Evolutionary conservation across 768 basidiomycete genomes (phyloP).

Genomic region (Pleurotus tuber-regium): DNA sequence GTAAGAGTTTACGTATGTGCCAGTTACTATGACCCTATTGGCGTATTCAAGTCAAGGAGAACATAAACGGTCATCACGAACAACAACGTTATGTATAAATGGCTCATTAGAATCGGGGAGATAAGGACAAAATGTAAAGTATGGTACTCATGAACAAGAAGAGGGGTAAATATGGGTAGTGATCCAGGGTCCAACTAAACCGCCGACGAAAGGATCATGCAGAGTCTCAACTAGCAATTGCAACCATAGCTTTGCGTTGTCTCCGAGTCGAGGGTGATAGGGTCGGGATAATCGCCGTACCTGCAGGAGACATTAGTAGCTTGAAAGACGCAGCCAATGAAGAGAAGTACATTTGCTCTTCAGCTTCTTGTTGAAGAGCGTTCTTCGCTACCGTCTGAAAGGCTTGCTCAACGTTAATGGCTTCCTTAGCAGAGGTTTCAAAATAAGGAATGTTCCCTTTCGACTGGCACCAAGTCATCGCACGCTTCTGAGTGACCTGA

Average conservation of each 20-base stretch:
- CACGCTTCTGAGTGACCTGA: conserved; percentile 97
- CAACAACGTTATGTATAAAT: conserved; percentile 9
- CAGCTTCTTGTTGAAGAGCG: conserved; percentile 94
- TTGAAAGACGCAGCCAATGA: conserved; percentile 10
- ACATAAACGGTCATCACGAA: conserved; percentile 1
- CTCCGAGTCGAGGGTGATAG: conserved; percentile 95
- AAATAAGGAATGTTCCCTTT: conserved; percentile 99
- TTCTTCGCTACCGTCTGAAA: conserved; percentile 99
- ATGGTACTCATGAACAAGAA: conserved; percentile 2
- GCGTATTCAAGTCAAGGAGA: too few species aligned
- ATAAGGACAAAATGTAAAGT: not conserved
- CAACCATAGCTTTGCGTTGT: conserved; percentile 89
- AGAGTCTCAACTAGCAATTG: conserved; percentile 63
- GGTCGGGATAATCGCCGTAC: conserved; percentile 98
- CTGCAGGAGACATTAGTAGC: conserved; percentile 39
- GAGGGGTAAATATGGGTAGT: not conserved
- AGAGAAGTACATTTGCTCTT: conserved; percentile 81
- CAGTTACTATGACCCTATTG: conserved; percentile 2
- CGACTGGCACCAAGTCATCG: conserved; percentile 99
- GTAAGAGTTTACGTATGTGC: not conserved
- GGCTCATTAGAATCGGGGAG: not conserved
- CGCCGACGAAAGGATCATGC: not conserved
- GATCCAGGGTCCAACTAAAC: conserved; percentile 1
- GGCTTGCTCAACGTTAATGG: conserved; percentile 99
- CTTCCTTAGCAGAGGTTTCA: conserved; percentile 99